Percentiles rank a stretch among this genome's conserved stretches.
These are phyloP conservation scores for Boletus tylopilopsis DNA, from an alignment of 768 basidiomycete genomes.

Conservation along the genomic window DNA sequence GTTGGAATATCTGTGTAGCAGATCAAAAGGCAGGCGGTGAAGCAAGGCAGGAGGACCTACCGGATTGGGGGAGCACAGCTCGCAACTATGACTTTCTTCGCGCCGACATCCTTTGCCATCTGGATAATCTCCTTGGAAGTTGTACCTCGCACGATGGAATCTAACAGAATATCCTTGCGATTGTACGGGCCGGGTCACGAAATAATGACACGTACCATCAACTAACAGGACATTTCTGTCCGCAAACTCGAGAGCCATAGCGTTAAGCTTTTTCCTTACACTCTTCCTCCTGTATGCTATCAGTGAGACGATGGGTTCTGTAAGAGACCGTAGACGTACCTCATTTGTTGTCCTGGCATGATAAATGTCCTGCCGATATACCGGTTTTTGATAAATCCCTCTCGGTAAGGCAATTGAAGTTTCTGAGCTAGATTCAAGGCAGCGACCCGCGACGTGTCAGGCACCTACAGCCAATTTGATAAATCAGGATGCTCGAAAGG, in stretches of 20 bases:
- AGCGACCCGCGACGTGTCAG: slow-evolving; percentile 95
- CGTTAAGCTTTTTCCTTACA: slow-evolving; percentile 92
- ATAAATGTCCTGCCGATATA: slow-evolving; percentile 99
- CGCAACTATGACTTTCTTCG: slow-evolving; percentile 92
- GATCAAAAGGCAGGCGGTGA: slow-evolving; percentile 1
- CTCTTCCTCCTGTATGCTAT: slow-evolving; percentile 70
- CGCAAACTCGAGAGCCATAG: slow-evolving; percentile 96
- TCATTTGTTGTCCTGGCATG: slow-evolving; percentile 98
- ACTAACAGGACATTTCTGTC: slow-evolving; percentile 92
- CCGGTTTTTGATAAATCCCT: slow-evolving; percentile 98
- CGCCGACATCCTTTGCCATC: slow-evolving; percentile 99
- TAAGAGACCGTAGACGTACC: slow-evolving; percentile 40
- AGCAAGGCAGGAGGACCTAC: slow-evolving; percentile 32
- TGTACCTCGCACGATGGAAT: slow-evolving; percentile 97
- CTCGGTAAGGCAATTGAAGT: slow-evolving; percentile 85
- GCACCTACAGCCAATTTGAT: slow-evolving; percentile 52
- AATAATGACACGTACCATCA: slow-evolving; percentile 59
- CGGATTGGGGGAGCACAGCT: slow-evolving; percentile 97
- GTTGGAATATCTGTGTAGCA: slow-evolving; percentile 64
- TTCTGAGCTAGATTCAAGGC: slow-evolving; percentile 94
- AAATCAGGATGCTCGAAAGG: neutral
- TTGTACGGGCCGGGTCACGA: neutral
- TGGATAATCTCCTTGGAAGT: slow-evolving; percentile 98
- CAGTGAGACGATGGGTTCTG: neutral
- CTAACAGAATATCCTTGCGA: slow-evolving; percentile 36